Base-by-base conservation (phyloP, 805 yeast genomes). In the Candida railenensis region DNA sequence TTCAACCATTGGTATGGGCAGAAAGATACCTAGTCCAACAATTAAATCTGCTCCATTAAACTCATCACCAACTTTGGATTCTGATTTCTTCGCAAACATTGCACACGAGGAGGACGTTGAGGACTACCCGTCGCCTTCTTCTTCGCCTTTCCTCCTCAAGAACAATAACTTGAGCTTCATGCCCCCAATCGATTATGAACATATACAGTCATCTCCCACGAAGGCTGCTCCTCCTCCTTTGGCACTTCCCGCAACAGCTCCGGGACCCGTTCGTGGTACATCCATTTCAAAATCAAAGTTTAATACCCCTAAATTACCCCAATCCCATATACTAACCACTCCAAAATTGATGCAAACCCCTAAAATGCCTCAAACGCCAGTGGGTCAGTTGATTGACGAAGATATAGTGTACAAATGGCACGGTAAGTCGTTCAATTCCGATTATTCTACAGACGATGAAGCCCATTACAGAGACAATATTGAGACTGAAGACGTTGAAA, bases 1-100 rank as follows among this genome's bases (percentile, higher is more conserved):
- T 3, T 65, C 72, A 1, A 65, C 69, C 1, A 58, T 67, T 8
- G 74, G 76, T 1, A 54, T 69, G 5, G 76, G 74, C 3, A 56
- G 74, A 40, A 62, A 54, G 46, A 39, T 50, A 15, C 14, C 39
- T 4, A 37, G 47, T 4, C 44, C 22, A 19, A 45, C 54, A 3
- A 34, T 30, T 54, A 45, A 40, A 50, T 36, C 18, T 34, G 34
- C 9, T 25, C 21, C 20, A 12, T 28, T 22, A 37, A 39, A 36
- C 18, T 48, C 47, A 9, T 37, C 50, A 20, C 51, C 53, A 41
- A 39, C 47, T 20, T 39, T 41, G 15, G 50, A 48, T 18, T 43
- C 46, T 11, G 40, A 44, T 15, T 44, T 43, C 33, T 44, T 43
- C 12, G 40, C 39, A 14, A 44, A 42, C 37, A 20, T 47, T 15